Conservation (phyloP, 2,329 filamentous ascomycete genomes). For the Alternaria atra region DNA sequence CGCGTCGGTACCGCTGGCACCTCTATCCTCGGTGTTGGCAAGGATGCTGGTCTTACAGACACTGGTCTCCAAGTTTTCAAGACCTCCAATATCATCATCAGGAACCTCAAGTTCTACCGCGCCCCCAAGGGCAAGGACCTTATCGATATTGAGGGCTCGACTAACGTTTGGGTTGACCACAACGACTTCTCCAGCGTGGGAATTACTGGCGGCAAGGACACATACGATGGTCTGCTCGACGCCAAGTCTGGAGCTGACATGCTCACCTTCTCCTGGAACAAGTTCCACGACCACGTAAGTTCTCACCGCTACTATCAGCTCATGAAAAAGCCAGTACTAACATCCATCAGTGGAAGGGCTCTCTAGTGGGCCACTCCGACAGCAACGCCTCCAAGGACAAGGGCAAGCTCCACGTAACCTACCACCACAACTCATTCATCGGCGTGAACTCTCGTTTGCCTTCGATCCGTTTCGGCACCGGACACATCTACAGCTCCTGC, state of each 20-base stretch:
- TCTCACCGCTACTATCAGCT: no score
- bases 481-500: conserved; percentile 66
- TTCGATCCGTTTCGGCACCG: conserved; percentile 71
- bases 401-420: conserved; percentile 70
- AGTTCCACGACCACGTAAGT: conserved; percentile 63
- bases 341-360: conserved; percentile 62
- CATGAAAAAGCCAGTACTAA: conserved; percentile 9
- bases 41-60: conserved; percentile 53
- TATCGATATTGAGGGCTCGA: conserved; percentile 66
- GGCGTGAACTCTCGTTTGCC: conserved; percentile 72
- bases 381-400: conserved; percentile 57
- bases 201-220: conserved; percentile 42
- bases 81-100: conserved; percentile 67
- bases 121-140: conserved; percentile 66
- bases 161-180: conserved; percentile 71
- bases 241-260: conserved; percentile 70
- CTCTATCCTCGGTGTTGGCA: conserved; percentile 52
- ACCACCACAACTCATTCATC: conserved; percentile 71
- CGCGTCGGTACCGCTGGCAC: conserved; percentile 35
- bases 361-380: conserved; percentile 60
- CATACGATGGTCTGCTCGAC: conserved; percentile 61
- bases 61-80: conserved; percentile 64
- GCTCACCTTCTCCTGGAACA: conserved; percentile 64
- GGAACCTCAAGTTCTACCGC: conserved; percentile 69
- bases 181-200: conserved; percentile 68